These are phyloP conservation scores for Quercus glauca DNA, from an alignment of 306 rosid species.

Conservation along the genomic window DNA sequence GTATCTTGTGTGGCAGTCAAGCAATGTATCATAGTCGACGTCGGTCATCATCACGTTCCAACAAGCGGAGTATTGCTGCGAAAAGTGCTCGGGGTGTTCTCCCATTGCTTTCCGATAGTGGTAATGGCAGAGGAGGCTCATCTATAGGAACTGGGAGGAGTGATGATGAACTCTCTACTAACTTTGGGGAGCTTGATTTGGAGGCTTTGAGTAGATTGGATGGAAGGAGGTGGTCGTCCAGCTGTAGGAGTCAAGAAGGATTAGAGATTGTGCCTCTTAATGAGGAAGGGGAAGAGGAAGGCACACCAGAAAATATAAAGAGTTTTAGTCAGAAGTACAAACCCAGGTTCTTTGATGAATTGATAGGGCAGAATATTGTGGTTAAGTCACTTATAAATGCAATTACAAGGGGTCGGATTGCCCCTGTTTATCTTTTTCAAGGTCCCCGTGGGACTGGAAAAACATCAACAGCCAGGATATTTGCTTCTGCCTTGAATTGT, in stretches of 20 bases:
- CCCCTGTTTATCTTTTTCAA: slow-evolving; percentile 96
- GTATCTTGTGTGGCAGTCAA: slow-evolving; percentile 74
- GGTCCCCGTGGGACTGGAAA: slow-evolving; percentile 99
- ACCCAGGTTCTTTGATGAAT: slow-evolving; percentile 73
- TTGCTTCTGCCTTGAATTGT: slow-evolving; percentile 89
- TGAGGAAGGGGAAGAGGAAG: slow-evolving; percentile 72
- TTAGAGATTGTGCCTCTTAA: slow-evolving; percentile 74
- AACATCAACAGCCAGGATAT: slow-evolving; percentile 86
- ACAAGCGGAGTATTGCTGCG: slow-evolving; percentile 50
- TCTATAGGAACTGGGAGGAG: slow-evolving; percentile 85
- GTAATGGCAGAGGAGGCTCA: slow-evolving; percentile 68
- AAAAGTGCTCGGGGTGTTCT: slow-evolving; percentile 74
- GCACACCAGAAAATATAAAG: slow-evolving; percentile 57
- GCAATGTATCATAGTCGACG: slow-evolving; percentile 51
- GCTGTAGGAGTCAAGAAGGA: slow-evolving; percentile 93
- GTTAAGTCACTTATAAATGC: slow-evolving; percentile 87
- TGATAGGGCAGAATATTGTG: slow-evolving; percentile 94
- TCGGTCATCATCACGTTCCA: slow-evolving; percentile 44
- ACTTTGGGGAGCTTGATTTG: slow-evolving; percentile 94
- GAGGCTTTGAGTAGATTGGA: slow-evolving; percentile 96
- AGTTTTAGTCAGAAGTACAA: slow-evolving; percentile 85
- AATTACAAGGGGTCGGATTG: slow-evolving; percentile 74
- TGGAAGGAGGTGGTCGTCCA: slow-evolving; percentile 95
- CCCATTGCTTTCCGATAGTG: slow-evolving; percentile 69
- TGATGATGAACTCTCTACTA: slow-evolving; percentile 88